These are phyloP conservation scores for Carex kokanica DNA, from an alignment of 176 grass and related monocot genomes.

Conservation along the genomic window DNA sequence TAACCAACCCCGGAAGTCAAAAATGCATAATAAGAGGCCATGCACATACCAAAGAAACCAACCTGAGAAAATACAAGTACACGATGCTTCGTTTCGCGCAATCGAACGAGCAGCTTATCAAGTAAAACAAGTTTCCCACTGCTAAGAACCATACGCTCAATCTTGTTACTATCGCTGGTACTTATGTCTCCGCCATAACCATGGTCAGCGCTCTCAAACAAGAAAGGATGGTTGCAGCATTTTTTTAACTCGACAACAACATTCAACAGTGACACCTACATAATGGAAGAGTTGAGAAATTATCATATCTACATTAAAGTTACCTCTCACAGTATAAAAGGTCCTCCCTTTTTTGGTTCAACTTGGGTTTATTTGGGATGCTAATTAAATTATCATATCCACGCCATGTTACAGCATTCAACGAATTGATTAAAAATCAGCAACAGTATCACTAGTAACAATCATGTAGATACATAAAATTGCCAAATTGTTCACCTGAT, in stretches of 20 bases:
- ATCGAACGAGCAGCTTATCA: slow-evolving; percentile 76
- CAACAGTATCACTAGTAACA: slow-evolving; percentile 14
- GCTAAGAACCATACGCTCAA: slow-evolving; percentile 96
- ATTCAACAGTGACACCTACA: slow-evolving; percentile 95
- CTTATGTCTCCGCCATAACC: slow-evolving; percentile 93
- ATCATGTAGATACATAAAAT: not conserved
- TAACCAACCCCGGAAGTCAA: not conserved
- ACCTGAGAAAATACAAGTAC: slow-evolving; percentile 97
- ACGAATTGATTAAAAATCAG: not conserved
- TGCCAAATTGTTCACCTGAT: slow-evolving; percentile 55
- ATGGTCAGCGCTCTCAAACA: slow-evolving; percentile 99
- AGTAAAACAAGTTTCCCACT: slow-evolving; percentile 96
- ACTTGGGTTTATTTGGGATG: not conserved
- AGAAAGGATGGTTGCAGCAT: slow-evolving; percentile 99
- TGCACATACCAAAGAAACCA: slow-evolving; percentile 28
- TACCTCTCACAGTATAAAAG: not conserved
- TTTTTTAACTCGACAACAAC: slow-evolving; percentile 99
- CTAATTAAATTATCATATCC: not conserved
- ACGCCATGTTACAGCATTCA: slow-evolving; percentile 5
- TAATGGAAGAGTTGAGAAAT: slow-evolving; percentile 8
- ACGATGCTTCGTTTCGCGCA: slow-evolving; percentile 94
- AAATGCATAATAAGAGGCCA: not conserved
- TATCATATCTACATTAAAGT: not conserved
- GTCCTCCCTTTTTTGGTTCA: not conserved
- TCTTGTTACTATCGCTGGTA: slow-evolving; percentile 77